Conservation (phyloP, 306 rosid species). For the Ziziphus jujuba region DNA sequence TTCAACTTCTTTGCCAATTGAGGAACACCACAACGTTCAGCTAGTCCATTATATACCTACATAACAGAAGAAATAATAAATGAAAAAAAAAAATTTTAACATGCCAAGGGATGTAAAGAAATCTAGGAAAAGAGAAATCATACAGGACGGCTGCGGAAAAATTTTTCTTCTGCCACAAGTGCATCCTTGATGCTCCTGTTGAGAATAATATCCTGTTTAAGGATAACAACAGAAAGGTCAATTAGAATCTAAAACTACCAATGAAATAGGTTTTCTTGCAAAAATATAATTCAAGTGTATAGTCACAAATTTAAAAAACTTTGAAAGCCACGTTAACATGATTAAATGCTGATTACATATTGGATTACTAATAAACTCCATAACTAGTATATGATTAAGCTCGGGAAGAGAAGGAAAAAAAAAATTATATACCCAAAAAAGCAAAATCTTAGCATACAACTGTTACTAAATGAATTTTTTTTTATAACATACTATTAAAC, state of each 20-base stretch:
- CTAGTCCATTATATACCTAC: constrained; percentile 84
- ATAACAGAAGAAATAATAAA: constrained; percentile 18
- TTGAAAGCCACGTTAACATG: no score
- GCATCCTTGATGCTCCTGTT: constrained; percentile 97
- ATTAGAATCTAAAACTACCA: constrained; percentile 26
- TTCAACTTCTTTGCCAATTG: constrained; percentile 94
- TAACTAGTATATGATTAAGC: no score
- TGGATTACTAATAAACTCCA: no score
- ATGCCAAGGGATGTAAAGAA: constrained; percentile 12
- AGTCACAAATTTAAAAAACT: not conserved
- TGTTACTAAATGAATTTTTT: no score
- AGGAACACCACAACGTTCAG: constrained; percentile 94
- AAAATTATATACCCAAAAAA: no score
- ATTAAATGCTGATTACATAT: no score
- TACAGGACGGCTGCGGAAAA: constrained; percentile 95
- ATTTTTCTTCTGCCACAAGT: constrained; percentile 81
- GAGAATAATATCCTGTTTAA: constrained; percentile 71
- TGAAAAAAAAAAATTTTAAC: constrained; percentile 7
- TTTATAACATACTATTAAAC: no score
- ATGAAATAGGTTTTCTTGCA: not conserved
- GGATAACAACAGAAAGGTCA: constrained; percentile 27
- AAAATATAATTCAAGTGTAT: not conserved
- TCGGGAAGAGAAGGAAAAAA: no score
- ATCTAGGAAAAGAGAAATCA: constrained; percentile 34
- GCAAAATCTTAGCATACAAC: no score